Conservation (phyloP, 331 rosid genomes). For the Quercus phellos region DNA sequence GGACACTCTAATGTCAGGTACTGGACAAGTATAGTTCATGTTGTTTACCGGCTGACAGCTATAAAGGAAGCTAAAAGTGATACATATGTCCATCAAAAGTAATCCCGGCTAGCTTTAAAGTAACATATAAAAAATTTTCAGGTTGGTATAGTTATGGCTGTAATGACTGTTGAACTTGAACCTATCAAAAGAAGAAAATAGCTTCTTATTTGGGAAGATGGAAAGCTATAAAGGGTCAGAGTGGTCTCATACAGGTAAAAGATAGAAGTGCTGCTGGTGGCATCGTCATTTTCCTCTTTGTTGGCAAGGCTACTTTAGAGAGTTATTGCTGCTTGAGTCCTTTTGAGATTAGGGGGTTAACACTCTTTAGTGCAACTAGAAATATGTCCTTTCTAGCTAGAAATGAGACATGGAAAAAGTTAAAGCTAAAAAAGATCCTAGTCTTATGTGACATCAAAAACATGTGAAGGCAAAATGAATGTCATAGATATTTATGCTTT, state of each 20-base stretch:
- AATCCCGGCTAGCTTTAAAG: neutral
- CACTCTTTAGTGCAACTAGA: conserved; percentile 11
- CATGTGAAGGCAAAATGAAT: conserved; percentile 19
- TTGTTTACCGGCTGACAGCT: neutral
- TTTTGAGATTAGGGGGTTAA: neutral
- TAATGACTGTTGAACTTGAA: neutral
- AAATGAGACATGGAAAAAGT: conserved; percentile 29
- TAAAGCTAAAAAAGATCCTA: conserved; percentile 45
- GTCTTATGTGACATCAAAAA: conserved; percentile 19
- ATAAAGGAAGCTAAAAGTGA: neutral
- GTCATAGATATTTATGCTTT: conserved; percentile 26
- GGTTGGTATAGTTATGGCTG: neutral
- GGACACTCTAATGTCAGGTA: neutral
- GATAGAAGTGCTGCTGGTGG: neutral
- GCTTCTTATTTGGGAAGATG: neutral
- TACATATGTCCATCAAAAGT: neutral
- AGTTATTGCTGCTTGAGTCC: neutral
- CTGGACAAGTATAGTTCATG: neutral
- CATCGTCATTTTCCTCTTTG: neutral
- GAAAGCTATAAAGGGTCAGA: neutral
- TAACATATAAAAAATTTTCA: neutral
- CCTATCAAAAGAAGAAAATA: neutral
- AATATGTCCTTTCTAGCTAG: conserved; percentile 17
- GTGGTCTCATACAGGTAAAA: neutral
- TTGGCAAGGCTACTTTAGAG: conserved; percentile 7